Evolutionary conservation across 75 land plant species (phyloP).

Genomic region (Selaginella moellendorffii): DNA sequence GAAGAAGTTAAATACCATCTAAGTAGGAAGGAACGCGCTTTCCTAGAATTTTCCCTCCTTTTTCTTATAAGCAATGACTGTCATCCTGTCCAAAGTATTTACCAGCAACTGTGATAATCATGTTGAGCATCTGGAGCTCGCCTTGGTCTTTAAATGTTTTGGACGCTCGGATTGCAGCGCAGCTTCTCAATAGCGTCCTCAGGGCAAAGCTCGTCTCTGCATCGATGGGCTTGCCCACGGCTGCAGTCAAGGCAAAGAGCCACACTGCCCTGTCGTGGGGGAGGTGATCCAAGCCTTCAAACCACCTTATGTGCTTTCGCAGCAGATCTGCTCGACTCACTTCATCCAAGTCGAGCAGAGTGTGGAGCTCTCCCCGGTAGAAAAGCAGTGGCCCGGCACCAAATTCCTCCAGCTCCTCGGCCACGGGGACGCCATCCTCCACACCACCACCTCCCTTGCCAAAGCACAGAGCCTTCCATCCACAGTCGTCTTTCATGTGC

Average conservation of each 20-base stretch:
- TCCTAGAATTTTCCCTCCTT: too few species aligned
- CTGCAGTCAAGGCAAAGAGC: conserved; percentile 71
- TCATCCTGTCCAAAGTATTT: not conserved
- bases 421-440: conserved; percentile 8
- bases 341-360: conserved; percentile 44
- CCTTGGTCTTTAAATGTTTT: conserved; percentile 35
- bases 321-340: conserved; percentile 51
- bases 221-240: conserved; percentile 63
- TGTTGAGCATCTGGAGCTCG: conserved; percentile 70
- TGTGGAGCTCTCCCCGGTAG: conserved; percentile 16
- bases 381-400: not conserved
- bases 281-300: conserved; percentile 29
- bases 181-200: conserved; percentile 46
- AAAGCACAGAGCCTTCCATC: conserved; percentile 29
- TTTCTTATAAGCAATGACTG: not conserved
- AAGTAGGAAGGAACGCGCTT: too few species aligned
- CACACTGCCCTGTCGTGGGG: conserved; percentile 45
- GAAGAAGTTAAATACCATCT: not conserved
- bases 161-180: not conserved
- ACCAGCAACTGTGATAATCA: conserved; percentile 32
- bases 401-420: not conserved
- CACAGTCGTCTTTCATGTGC: conserved; percentile 16
- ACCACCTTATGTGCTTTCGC: conserved; percentile 30
- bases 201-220: conserved; percentile 65
- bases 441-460: not conserved